These are phyloP conservation scores for Suillus luteus DNA, from an alignment of 768 basidiomycete species.

Conservation along the genomic window DNA sequence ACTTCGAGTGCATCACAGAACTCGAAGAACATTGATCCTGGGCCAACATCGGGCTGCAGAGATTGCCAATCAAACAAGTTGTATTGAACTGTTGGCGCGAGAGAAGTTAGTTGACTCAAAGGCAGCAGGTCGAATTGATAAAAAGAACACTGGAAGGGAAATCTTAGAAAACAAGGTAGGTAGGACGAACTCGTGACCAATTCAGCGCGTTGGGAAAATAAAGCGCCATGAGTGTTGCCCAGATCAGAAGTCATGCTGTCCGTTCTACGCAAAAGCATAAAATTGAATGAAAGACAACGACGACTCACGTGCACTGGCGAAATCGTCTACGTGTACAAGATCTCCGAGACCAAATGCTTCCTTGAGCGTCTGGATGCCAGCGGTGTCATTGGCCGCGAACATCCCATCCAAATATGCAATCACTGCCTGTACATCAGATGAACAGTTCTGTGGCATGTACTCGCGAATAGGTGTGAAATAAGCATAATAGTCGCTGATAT, in stretches of 20 bases:
- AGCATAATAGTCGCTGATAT: conserved; percentile 30
- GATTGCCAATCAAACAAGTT: conserved; percentile 68
- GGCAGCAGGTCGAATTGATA: not conserved
- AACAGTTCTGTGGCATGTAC: conserved; percentile 73
- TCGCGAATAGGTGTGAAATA: conserved; percentile 74
- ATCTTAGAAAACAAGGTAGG: not conserved
- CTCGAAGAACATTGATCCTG: conserved; percentile 36
- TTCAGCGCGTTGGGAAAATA: not conserved
- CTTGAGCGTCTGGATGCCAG: conserved; percentile 56
- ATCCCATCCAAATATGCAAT: conserved; percentile 62
- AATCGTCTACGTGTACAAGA: conserved; percentile 66
- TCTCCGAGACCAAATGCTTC: conserved; percentile 57
- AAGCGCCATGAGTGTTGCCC: not conserved
- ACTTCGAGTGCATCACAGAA: conserved; percentile 45
- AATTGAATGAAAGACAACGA: not conserved
- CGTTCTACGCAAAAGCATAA: not conserved
- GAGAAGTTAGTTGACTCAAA: not conserved
- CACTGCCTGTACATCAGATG: conserved; percentile 67
- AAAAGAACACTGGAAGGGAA: not conserved
- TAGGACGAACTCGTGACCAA: not conserved
- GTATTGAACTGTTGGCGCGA: conserved; percentile 43
- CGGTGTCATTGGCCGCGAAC: conserved; percentile 45
- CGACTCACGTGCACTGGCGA: conserved; percentile 53
- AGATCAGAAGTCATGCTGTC: not conserved
- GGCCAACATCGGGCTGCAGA: conserved; percentile 54